These are phyloP conservation scores for Babesia ovata DNA, from an alignment of 169 alveolate species.

Conservation along the genomic window DNA sequence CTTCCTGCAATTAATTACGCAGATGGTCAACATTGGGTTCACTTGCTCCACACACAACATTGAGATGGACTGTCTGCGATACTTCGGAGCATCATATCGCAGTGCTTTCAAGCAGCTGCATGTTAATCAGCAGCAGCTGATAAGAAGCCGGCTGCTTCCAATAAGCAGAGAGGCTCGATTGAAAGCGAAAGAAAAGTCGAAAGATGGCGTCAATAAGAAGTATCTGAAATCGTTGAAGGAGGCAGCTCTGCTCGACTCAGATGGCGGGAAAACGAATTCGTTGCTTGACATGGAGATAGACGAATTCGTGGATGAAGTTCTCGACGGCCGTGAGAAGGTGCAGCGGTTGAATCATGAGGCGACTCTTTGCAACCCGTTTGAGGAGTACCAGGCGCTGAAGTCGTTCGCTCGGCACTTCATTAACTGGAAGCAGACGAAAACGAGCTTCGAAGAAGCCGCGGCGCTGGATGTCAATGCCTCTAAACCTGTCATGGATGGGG, in stretches of 20 bases:
- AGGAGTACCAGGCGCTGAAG: conserved; percentile 58
- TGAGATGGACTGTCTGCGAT: conserved; percentile 35
- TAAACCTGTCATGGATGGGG: background rate
- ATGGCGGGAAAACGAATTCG: background rate
- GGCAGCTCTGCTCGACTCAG: conserved; percentile 5
- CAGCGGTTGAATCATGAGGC: conserved; percentile 12
- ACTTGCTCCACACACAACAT: conserved; percentile 28
- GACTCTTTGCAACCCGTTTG: conserved; percentile 41
- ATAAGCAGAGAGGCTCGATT: conserved; percentile 34
- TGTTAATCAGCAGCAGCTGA: conserved; percentile 20
- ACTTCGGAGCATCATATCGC: conserved; percentile 22
- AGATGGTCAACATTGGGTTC: conserved; percentile 49
- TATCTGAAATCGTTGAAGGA: conserved; percentile 30
- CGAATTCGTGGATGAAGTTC: conserved; percentile 62
- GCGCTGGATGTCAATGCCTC: background rate
- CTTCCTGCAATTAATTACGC: conserved; percentile 45
- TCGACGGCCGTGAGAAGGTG: conserved; percentile 46
- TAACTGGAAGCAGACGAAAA: conserved; percentile 29
- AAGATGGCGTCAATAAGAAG: conserved; percentile 8
- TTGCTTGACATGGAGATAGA: conserved; percentile 39
- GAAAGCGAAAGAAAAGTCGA: conserved; percentile 24
- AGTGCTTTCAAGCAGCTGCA: conserved; percentile 45
- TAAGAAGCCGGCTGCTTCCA: conserved; percentile 42
- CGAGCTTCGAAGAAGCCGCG: background rate
- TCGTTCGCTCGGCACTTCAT: conserved; percentile 57